These are phyloP conservation scores for Phytophthora syringae DNA, from an alignment of 352 stramenopile species.

Conservation along the genomic window DNA sequence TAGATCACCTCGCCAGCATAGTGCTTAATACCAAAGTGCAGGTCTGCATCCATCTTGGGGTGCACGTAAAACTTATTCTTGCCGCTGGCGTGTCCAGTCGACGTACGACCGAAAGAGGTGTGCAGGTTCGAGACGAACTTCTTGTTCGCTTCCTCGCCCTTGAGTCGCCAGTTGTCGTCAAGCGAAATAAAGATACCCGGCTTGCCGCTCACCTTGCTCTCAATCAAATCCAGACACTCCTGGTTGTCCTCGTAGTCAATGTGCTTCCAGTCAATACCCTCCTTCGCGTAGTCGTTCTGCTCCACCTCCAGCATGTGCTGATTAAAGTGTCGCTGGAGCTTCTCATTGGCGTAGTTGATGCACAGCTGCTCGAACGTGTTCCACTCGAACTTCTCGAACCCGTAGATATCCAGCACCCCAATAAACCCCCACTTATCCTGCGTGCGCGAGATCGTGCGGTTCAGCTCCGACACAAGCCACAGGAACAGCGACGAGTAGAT, in stretches of 20 bases:
- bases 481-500: conserved; percentile 94
- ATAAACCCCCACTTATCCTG: conserved; percentile 93
- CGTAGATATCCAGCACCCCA: conserved; percentile 97
- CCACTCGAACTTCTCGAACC: conserved; percentile 97
- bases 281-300: conserved; percentile 97
- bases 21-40: conserved; percentile 91
- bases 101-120: conserved; percentile 76
- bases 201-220: conserved; percentile 90
- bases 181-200: conserved; percentile 95
- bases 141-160: conserved; percentile 92
- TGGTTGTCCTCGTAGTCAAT: conserved; percentile 96
- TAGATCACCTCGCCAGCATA: conserved; percentile 97
- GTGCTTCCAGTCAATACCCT: conserved; percentile 94
- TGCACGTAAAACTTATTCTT: conserved; percentile 93
- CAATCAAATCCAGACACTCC: conserved; percentile 93
- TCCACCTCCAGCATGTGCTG: conserved; percentile 97
- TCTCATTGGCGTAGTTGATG: conserved; percentile 97
- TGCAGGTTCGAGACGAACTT: conserved; percentile 92
- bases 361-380: conserved; percentile 97
- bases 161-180: conserved; percentile 96
- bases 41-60: conserved; percentile 90
- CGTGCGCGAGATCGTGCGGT: conserved; percentile 86
- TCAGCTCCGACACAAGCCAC: conserved; percentile 91
- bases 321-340: conserved; percentile 94
- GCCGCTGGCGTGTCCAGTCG: conserved; percentile 50